phyloP scores from a whole-genome alignment of 805 yeast species.

The Suhomyces canberraensis region DNA sequence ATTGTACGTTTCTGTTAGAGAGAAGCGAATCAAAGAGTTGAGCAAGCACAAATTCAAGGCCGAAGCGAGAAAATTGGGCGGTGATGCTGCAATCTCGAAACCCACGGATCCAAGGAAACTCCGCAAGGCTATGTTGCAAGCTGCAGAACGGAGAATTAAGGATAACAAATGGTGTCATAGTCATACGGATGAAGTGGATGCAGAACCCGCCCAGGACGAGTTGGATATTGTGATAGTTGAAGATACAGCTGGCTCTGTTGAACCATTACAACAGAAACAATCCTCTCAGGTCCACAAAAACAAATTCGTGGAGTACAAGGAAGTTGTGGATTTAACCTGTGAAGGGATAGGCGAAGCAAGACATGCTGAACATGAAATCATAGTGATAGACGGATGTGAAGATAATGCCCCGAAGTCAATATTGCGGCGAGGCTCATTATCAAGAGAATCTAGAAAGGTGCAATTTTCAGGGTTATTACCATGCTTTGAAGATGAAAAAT shows the following conservation, averaged over 20 bases:
- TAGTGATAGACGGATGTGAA: conserved; percentile 24
- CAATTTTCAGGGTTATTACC: conserved; percentile 13
- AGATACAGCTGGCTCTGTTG: conserved; percentile 6
- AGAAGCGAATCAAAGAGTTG: conserved; percentile 41
- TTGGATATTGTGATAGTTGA: conserved; percentile 32
- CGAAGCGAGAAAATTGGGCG: conserved; percentile 35
- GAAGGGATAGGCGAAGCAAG: conserved; percentile 9
- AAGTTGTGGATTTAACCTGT: conserved; percentile 12
- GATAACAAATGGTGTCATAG: conserved; percentile 49
- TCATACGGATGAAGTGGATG: conserved; percentile 19
- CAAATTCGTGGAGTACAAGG: conserved; percentile 5
- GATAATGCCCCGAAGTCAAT: conserved; percentile 7
- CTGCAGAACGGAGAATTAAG: conserved; percentile 59
- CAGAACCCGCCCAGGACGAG: conserved; percentile 45
- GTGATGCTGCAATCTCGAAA: conserved; percentile 4
- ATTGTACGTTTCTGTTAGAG: conserved; percentile 19
- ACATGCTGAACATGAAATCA: conserved; percentile 11
- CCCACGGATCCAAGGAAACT: conserved; percentile 16
- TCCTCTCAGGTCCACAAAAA: neutral
- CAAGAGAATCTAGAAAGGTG: conserved; percentile 6
- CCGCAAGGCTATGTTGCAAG: conserved; percentile 50
- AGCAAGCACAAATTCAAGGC: conserved; percentile 39
- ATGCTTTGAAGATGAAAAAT: conserved; percentile 15
- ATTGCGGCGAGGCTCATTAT: neutral
- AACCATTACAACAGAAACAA: neutral